Conservation (phyloP, 2,329 filamentous ascomycete genomes). For the Blastomyces emzantsi region DNA sequence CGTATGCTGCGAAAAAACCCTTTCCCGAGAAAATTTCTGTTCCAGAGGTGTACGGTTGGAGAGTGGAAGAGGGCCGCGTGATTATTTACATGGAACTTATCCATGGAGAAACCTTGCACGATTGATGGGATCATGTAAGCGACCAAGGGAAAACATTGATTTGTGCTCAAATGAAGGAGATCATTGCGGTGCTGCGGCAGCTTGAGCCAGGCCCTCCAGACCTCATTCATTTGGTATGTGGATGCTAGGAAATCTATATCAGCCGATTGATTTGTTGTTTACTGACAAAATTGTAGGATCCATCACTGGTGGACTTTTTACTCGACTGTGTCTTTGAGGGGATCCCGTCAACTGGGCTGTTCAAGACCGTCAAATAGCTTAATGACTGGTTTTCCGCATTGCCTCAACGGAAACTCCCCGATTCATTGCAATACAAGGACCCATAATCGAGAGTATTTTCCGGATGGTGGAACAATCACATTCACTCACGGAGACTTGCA, state of each 20-base stretch:
- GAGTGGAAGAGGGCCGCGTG: conserved; percentile 17
- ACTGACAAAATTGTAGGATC: conserved; percentile 15
- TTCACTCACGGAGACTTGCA: conserved; percentile 30
- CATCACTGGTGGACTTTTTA: conserved; percentile 13
- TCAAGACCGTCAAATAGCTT: conserved; percentile 20
- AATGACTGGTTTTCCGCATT: conserved; percentile 24
- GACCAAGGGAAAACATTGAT: conserved; percentile 14
- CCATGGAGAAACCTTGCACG: conserved; percentile 20
- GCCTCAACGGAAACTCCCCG: conserved; percentile 16
- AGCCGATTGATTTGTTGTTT: neutral
- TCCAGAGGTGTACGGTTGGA: conserved; percentile 33
- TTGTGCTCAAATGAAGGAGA: conserved; percentile 17
- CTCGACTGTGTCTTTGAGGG: conserved; percentile 20
- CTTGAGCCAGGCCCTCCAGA: conserved; percentile 19
- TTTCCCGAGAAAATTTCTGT: conserved; percentile 25
- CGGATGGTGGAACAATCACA: conserved; percentile 23
- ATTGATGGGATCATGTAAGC: conserved; percentile 20
- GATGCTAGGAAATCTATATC: neutral
- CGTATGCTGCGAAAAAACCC: conserved; percentile 18
- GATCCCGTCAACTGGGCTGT: conserved; percentile 17
- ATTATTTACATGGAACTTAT: conserved; percentile 31
- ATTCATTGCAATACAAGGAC: conserved; percentile 14
- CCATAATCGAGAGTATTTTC: conserved; percentile 21
- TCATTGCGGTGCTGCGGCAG: conserved; percentile 16
- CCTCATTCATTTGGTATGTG: conserved; percentile 21